These are phyloP conservation scores for Calvatia gigantea DNA, from an alignment of 768 basidiomycete species.

Conservation along the genomic window DNA sequence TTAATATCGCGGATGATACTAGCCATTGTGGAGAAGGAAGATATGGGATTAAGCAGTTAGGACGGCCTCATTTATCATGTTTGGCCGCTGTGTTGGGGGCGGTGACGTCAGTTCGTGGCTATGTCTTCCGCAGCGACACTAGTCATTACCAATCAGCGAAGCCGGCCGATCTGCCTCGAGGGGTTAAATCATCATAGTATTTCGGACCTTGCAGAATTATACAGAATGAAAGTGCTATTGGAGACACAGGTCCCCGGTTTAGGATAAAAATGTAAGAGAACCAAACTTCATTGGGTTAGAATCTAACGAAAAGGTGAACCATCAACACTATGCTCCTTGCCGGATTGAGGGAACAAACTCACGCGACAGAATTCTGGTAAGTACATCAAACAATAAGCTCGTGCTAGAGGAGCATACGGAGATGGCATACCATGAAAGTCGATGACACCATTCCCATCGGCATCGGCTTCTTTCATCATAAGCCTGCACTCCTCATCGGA, in stretches of 20 bases:
- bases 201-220: too few relatives aligned
- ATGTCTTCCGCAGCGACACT: too few relatives aligned
- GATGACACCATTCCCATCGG: constrained; percentile 82
- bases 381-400: neutral
- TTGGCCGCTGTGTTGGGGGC: neutral
- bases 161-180: too few relatives aligned
- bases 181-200: too few relatives aligned
- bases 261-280: neutral
- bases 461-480: constrained; percentile 92
- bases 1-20: constrained; percentile 24
- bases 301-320: neutral
- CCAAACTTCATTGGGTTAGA: neutral
- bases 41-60: neutral
- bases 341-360: neutral
- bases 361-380: constrained; percentile 12
- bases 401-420: neutral
- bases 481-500: constrained; percentile 76
- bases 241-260: too few relatives aligned
- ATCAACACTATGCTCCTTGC: neutral
- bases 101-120: constrained; percentile 1
- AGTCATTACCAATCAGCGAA: too few relatives aligned
- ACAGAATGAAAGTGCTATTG: too few relatives aligned
- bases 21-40: constrained; percentile 17
- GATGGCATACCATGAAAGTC: constrained; percentile 60
- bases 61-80: constrained; percentile 7